A percentile compares a stretch with the other conserved stretches of the same genome.
phyloP scores from a whole-genome alignment of 139 green algal genomes.

The Microglena sp. region DNA sequence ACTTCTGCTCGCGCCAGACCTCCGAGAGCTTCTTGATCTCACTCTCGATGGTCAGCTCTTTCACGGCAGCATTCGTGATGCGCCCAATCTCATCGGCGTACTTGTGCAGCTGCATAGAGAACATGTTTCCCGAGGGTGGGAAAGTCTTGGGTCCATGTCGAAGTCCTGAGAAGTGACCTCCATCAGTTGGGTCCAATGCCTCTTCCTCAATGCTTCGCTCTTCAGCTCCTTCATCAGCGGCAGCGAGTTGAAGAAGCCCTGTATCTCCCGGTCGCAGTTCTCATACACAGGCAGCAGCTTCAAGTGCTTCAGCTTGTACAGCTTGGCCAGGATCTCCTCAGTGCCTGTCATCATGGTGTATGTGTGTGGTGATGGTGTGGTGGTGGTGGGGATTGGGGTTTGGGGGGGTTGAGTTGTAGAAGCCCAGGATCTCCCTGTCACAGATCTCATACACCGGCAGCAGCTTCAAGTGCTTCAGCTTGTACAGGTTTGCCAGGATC shows the following conservation, averaged over 20 bases:
- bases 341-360: background rate
- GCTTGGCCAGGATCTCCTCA: constrained; percentile 16
- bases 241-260: constrained; percentile 69
- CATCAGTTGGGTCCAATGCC: constrained; percentile 6
- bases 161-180: constrained; percentile 62
- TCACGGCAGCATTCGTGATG: constrained; percentile 60
- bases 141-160: constrained; percentile 77
- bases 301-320: constrained; percentile 53
- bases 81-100: constrained; percentile 58
- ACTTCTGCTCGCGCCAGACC: constrained; percentile 69
- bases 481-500: constrained; percentile 48
- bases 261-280: constrained; percentile 56
- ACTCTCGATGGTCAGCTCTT: constrained; percentile 82
- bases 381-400: background rate
- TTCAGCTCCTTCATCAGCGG: constrained; percentile 77
- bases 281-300: constrained; percentile 54
- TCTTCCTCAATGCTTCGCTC: constrained; percentile 54
- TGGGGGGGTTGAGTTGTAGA: background rate
- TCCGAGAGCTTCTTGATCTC: constrained; percentile 75
- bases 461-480: constrained; percentile 51
- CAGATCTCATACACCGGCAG: constrained; percentile 59
- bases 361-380: background rate
- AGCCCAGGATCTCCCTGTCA: constrained; percentile 59
- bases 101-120: constrained; percentile 66
- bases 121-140: constrained; percentile 71